Percentiles rank a stretch among this genome's conserved stretches.
Conservation (phyloP, 495 filamentous ascomycete genomes). For the Penicillium verhagenii region DNA sequence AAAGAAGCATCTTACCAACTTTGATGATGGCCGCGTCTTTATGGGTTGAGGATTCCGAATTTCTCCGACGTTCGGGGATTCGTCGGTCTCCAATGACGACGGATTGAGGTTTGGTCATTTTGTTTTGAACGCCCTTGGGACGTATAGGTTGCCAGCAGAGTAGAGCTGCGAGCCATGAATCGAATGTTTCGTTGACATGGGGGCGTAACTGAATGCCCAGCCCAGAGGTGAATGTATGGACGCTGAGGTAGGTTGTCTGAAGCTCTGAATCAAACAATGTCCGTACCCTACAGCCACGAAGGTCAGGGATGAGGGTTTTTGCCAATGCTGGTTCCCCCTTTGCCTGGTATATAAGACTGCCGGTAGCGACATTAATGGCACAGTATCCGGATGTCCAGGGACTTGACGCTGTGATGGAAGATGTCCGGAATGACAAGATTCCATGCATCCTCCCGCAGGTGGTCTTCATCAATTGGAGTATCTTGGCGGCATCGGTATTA, state of each 20-base stretch:
- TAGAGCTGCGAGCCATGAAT: slow-evolving; percentile 89
- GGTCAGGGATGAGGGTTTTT: slow-evolving; percentile 69
- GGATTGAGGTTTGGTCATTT: slow-evolving; percentile 66
- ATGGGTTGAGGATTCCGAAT: slow-evolving; percentile 59
- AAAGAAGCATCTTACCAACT: slow-evolving; percentile 88
- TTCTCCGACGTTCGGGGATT: slow-evolving; percentile 54
- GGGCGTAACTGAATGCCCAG: slow-evolving; percentile 75
- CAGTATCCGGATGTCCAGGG: slow-evolving; percentile 58
- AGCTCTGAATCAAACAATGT: slow-evolving; percentile 63
- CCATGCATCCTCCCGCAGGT: slow-evolving; percentile 57
- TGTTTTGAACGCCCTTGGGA: slow-evolving; percentile 70
- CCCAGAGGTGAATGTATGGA: slow-evolving; percentile 67
- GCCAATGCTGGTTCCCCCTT: slow-evolving; percentile 56
- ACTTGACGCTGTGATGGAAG: slow-evolving; percentile 48
- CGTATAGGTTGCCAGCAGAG: slow-evolving; percentile 92
- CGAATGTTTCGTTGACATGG: slow-evolving; percentile 69
- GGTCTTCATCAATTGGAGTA: slow-evolving; percentile 57
- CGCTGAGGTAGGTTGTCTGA: slow-evolving; percentile 71
- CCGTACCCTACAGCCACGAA: slow-evolving; percentile 81
- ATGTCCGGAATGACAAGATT: slow-evolving; percentile 55
- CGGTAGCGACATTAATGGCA: slow-evolving; percentile 55
- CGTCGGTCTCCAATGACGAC: slow-evolving; percentile 50
- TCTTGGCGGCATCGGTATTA: slow-evolving; percentile 49
- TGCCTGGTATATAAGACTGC: slow-evolving; percentile 56
- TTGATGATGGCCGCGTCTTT: slow-evolving; percentile 93